Conservation (phyloP, 768 basidiomycete species). For the Calocybe indica region DNA sequence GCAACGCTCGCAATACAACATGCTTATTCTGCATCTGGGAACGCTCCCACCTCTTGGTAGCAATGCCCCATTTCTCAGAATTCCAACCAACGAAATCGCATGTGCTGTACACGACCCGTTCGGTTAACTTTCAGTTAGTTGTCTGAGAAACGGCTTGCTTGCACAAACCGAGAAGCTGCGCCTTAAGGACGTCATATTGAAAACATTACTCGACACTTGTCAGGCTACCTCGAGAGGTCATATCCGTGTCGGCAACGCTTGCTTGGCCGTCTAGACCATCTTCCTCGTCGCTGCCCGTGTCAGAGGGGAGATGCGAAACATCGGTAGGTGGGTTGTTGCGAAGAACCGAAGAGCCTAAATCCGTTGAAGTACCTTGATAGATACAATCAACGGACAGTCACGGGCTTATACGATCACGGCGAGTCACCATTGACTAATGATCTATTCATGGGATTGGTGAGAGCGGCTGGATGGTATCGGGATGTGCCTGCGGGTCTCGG, state of each 20-base stretch:
- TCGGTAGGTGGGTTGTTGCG: background rate
- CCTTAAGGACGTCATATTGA: background rate
- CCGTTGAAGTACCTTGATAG: too few species aligned
- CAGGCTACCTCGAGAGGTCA: constrained; percentile 39
- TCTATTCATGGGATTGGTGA: constrained; percentile 26
- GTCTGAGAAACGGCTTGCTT: too few species aligned
- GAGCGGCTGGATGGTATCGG: constrained; percentile 22
- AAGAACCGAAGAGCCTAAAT: background rate
- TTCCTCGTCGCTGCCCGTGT: constrained; percentile 8
- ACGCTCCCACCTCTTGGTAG: too few species aligned
- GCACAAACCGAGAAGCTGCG: too few species aligned
- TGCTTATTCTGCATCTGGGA: too few species aligned
- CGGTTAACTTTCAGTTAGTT: too few species aligned
- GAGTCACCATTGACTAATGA: constrained; percentile 44
- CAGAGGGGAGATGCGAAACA: background rate
- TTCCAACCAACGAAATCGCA: too few species aligned
- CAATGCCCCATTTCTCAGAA: too few species aligned
- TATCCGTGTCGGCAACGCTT: constrained; percentile 34
- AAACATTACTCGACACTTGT: constrained; percentile 40
- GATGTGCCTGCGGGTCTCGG: constrained; percentile 12
- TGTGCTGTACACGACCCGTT: too few species aligned
- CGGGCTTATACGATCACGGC: constrained; percentile 20
- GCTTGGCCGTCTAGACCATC: constrained; percentile 30
- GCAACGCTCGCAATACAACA: too few species aligned
- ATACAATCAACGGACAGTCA: too few species aligned